Evolutionary conservation across 306 rosid genomes (phyloP).

Genomic region (Prosopis cineraria): DNA sequence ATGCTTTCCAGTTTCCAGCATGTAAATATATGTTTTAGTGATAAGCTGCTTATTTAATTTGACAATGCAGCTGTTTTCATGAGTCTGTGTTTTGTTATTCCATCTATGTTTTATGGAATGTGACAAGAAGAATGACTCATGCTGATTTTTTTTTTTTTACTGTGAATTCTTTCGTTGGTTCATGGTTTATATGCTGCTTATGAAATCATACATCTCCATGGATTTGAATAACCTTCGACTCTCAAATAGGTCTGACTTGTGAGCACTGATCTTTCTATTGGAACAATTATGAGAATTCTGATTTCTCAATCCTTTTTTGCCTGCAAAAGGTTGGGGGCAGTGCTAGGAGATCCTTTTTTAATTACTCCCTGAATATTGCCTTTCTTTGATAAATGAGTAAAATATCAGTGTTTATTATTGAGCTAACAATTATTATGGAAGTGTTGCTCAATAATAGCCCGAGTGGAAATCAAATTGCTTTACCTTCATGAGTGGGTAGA

Average conservation of each 20-base stretch:
- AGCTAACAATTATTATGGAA: not conserved
- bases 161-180: not conserved
- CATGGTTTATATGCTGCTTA: slow-evolving; percentile 23
- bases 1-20: not conserved
- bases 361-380: not conserved
- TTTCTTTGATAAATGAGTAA: not conserved
- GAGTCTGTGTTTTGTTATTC: not conserved
- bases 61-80: not conserved
- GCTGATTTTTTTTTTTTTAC: not conserved
- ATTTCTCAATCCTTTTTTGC: not conserved
- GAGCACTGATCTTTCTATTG: not conserved
- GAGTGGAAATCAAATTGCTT: not conserved
- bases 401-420: not conserved
- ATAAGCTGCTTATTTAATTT: slow-evolving; percentile 9
- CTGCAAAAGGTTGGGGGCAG: not conserved
- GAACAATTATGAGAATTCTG: not conserved
- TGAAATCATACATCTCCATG: not conserved
- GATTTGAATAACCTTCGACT: not conserved
- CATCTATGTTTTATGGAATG: not conserved
- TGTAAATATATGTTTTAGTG: not conserved
- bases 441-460: not conserved
- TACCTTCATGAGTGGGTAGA: not conserved
- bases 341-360: not conserved
- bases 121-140: not conserved
- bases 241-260: not conserved